These are phyloP conservation scores for Solanum neorickii DNA, from an alignment of 257 asterid species.

Conservation along the genomic window DNA sequence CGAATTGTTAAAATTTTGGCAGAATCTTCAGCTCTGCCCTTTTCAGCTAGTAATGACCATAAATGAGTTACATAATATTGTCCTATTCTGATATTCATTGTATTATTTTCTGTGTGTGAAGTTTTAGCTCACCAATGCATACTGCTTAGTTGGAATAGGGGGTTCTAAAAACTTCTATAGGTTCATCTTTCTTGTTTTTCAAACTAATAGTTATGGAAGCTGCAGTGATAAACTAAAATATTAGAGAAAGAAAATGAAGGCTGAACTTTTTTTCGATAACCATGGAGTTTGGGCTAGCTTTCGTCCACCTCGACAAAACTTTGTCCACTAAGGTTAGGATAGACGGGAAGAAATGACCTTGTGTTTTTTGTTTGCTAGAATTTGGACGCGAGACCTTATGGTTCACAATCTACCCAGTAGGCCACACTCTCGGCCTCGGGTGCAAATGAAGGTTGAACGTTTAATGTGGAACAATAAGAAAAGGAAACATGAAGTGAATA, in stretches of 20 bases:
- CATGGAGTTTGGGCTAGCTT: background rate
- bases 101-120: background rate
- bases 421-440: background rate
- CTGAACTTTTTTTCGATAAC: background rate
- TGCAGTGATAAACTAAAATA: background rate
- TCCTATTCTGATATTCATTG: background rate
- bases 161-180: background rate
- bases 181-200: background rate
- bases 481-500: background rate
- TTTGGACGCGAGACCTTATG: background rate
- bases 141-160: background rate
- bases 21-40: background rate
- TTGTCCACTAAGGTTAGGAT: background rate
- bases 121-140: background rate
- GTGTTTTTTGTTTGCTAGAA: background rate
- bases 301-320: background rate
- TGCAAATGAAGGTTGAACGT: background rate
- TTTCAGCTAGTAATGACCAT: background rate
- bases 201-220: background rate
- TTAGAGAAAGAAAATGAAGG: background rate
- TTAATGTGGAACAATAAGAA: background rate
- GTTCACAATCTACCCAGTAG: background rate
- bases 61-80: background rate
- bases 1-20: background rate
- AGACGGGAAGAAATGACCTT: background rate